Conservation (phyloP, 495 filamentous ascomycete species). For the Cairneyella variabilis region DNA sequence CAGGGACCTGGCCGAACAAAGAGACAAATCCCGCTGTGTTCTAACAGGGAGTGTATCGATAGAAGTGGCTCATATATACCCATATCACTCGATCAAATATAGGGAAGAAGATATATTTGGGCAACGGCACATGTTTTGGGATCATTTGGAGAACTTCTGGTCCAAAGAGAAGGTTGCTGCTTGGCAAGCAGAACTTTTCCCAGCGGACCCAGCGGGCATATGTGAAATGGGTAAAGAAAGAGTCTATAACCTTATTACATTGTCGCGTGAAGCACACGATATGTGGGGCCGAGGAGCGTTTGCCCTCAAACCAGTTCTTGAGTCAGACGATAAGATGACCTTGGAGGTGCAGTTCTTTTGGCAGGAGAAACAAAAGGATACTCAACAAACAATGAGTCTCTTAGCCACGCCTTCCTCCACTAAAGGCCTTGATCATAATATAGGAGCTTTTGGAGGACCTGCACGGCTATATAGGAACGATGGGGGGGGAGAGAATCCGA, state of each 20-base stretch:
- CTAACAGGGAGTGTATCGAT: conserved; percentile 1
- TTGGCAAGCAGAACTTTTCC: conserved; percentile 21
- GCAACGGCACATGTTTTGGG: conserved; percentile 16
- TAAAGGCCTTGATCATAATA: conserved; percentile 2
- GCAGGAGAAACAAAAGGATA: conserved; percentile 12
- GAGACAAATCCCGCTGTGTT: conserved; percentile 20
- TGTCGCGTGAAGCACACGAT: neutral
- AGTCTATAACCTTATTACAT: conserved; percentile 10
- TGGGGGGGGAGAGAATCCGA: neutral
- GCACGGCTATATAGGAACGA: neutral
- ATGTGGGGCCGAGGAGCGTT: conserved; percentile 17
- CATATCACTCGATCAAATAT: conserved; percentile 1
- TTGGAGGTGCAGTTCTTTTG: conserved; percentile 23
- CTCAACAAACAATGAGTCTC: conserved; percentile 13
- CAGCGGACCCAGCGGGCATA: conserved; percentile 15
- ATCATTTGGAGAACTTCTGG: conserved; percentile 13
- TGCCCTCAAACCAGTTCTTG: conserved; percentile 20
- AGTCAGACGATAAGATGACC: conserved; percentile 15
- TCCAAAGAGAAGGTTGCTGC: conserved; percentile 18
- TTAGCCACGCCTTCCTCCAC: conserved; percentile 13
- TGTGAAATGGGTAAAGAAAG: neutral
- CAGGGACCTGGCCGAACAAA: conserved; percentile 4
- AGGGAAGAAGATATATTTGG: conserved; percentile 16
- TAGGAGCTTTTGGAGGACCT: neutral
- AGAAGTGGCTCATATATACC: conserved; percentile 22